These are phyloP conservation scores for Poa annua DNA, from an alignment of 176 grass and related monocot species.

Conservation along the genomic window DNA sequence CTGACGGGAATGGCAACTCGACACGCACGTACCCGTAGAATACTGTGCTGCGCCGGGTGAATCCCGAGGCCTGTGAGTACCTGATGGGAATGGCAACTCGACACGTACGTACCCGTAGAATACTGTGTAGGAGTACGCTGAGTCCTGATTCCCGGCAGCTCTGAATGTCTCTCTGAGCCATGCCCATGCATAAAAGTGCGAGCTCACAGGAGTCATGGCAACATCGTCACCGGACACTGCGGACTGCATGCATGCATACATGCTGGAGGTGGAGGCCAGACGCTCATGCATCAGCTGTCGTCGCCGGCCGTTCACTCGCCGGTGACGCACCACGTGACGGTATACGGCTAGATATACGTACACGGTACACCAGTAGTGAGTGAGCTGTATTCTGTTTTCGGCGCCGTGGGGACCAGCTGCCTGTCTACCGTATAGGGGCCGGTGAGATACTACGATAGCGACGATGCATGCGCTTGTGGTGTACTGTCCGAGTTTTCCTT, in stretches of 20 bases:
- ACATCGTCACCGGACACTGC: neutral
- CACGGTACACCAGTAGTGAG: neutral
- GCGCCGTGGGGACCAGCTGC: neutral
- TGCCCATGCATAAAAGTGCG: neutral
- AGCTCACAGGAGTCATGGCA: neutral
- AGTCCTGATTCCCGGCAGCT: neutral
- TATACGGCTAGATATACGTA: neutral
- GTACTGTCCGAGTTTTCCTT: too few relatives aligned
- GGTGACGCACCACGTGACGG: constrained; percentile 23
- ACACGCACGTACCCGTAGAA: constrained; percentile 27
- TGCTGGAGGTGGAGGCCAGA: too few relatives aligned
- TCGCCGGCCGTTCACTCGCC: neutral
- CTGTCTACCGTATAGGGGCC: neutral
- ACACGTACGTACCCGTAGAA: constrained; percentile 28
- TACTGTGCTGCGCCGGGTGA: neutral
- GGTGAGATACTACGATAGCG: neutral
- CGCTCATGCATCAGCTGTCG: too few relatives aligned
- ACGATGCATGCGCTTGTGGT: neutral
- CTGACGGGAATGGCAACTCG: neutral
- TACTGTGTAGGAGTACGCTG: constrained; percentile 3
- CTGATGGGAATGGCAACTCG: constrained; percentile 1
- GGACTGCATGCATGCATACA: neutral
- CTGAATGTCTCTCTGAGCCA: neutral
- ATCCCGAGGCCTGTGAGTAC: neutral
- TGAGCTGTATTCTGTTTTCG: constrained; percentile 20